These are phyloP conservation scores for Selaginella moellendorffii DNA, from an alignment of 75 land plant species.

Conservation along the genomic window DNA sequence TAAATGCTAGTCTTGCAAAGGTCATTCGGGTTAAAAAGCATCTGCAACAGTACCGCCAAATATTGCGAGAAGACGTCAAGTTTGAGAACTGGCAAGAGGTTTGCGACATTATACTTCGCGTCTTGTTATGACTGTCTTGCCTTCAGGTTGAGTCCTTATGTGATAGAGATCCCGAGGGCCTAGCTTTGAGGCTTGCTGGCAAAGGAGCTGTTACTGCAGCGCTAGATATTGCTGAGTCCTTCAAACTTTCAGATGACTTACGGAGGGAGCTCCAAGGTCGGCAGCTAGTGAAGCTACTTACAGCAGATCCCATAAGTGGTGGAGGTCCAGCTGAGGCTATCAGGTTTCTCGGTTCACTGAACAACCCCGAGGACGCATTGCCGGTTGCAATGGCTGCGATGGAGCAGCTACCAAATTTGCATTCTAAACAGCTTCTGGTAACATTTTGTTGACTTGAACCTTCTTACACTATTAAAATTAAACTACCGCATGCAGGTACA, in stretches of 20 bases:
- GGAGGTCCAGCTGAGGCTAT: constrained; percentile 99
- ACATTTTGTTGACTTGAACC: too few species aligned
- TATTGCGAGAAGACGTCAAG: constrained; percentile 58
- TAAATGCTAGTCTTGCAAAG: constrained; percentile 20
- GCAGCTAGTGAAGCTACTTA: constrained; percentile 87
- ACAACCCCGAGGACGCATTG: constrained; percentile 77
- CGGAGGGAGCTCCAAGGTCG: constrained; percentile 93
- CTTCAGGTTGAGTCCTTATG: constrained; percentile 77
- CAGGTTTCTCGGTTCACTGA: constrained; percentile 78
- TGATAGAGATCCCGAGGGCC: constrained; percentile 91
- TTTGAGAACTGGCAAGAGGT: constrained; percentile 95
- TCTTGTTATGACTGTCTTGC: background rate
- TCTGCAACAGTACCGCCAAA: constrained; percentile 65
- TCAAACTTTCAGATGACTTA: constrained; percentile 57
- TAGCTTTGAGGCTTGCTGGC: constrained; percentile 82
- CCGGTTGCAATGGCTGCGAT: constrained; percentile 98
- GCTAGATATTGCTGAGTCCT: constrained; percentile 91
- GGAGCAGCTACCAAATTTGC: constrained; percentile 81
- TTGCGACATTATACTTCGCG: background rate
- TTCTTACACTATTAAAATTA: too few species aligned
- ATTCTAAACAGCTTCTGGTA: constrained; percentile 94
- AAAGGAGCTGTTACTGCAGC: constrained; percentile 98
- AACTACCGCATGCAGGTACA: constrained; percentile 56
- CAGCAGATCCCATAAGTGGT: constrained; percentile 85
- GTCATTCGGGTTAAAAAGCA: constrained; percentile 62